Conservation (phyloP, 768 basidiomycete species). For the Rhodotorula paludigena region DNA sequence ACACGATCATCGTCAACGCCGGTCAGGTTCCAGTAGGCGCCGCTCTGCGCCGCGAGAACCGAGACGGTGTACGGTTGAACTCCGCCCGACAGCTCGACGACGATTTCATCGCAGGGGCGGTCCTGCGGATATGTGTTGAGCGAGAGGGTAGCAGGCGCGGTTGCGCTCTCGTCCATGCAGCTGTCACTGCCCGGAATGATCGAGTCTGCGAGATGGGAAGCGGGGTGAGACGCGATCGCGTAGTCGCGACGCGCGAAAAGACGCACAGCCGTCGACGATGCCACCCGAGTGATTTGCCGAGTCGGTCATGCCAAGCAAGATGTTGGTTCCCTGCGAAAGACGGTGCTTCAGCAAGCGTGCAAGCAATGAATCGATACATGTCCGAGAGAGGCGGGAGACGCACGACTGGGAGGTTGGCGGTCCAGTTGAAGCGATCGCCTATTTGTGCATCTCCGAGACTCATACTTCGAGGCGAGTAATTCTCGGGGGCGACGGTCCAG, state of each 20-base stretch:
- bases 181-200: conserved; percentile 9
- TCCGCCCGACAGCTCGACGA: conserved; percentile 15
- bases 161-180: neutral
- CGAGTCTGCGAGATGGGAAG: conserved; percentile 6
- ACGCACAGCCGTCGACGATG: conserved; percentile 25
- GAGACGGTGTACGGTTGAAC: conserved; percentile 18
- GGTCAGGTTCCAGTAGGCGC: conserved; percentile 27
- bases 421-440: conserved; percentile 1
- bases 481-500: conserved; percentile 8
- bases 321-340: conserved; percentile 15
- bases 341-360: too few species aligned
- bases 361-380: neutral
- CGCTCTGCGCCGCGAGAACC: conserved; percentile 6
- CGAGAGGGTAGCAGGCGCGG: neutral
- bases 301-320: conserved; percentile 31
- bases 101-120: conserved; percentile 23
- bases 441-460: neutral
- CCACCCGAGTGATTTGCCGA: conserved; percentile 28
- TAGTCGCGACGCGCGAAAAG: too few species aligned
- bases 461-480: neutral
- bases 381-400: neutral
- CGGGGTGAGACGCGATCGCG: neutral
- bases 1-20: neutral
- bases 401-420: neutral
- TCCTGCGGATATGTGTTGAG: conserved; percentile 7